Base-by-base conservation (phyloP, 768 basidiomycete species). In the Kwoniella sp. region DNA sequence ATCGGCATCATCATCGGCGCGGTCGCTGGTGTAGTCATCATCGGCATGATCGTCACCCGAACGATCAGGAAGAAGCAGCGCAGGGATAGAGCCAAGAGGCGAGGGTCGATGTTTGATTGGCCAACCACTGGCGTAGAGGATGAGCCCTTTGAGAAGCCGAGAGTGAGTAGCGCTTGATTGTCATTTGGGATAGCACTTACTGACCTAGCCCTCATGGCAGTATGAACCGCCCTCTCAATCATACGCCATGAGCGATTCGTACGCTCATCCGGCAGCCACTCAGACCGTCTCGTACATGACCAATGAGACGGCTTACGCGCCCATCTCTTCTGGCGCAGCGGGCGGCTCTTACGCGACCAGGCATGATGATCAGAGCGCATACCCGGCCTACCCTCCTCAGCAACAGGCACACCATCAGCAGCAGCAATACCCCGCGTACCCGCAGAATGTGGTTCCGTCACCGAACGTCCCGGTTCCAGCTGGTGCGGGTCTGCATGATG, bases 81-180 rank as follows among this genome's bases (percentile, higher is more conserved):
- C 27, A 41, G 44, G 9, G 62, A 54, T 50, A 36, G 68, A 20
- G 67, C 68, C 5, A 49, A 50, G 9, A 60, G 60, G 23, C 28
- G 68, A 17, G 59, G 47, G 33, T 56, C 56, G 8, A 60, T 70
- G 63, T 63, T 70, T 42, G 65, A 67, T 25, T 65, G 63, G 64
- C 62, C 66, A 5, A 50, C 57, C 15, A 58, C 59, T 7, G 54
- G 48, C 12, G 27, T 69, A 25, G 66, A 68, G 34, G 67, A 68
- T 12, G 63, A 69, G 50, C 42, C 62, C 9, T 62, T 49, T 38
- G 67, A 69, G 46, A 69, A 69, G 50, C 53, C 55, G 12, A 50
- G 56, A 15, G 63, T 65, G 48, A 47, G 66, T 59, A 0, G 28
- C 3, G 28, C n/a, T 12, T 47, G n/a, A n/a, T n/a, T n/a, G n/a